These are phyloP conservation scores for Cytospora piceicola DNA, from an alignment of 2,329 filamentous ascomycete species.

Conservation along the genomic window DNA sequence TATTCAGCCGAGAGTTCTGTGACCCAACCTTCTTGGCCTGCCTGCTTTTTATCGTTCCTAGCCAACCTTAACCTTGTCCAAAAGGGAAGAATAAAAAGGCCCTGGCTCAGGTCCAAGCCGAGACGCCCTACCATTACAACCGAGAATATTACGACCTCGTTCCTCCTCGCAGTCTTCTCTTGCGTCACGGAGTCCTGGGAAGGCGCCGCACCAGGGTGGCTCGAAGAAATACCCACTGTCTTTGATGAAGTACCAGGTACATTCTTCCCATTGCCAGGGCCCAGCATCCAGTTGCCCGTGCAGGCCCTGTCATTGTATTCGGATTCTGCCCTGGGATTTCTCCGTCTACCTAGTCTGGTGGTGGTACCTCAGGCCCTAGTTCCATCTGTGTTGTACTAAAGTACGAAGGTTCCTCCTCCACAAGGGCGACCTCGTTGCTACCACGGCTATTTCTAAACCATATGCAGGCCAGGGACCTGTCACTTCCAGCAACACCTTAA, in stretches of 20 bases:
- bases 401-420: slow-evolving; percentile 43
- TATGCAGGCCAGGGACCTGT: slow-evolving; percentile 48
- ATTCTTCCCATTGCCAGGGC: slow-evolving; percentile 32
- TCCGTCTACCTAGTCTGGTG: slow-evolving; percentile 45
- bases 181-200: slow-evolving; percentile 42
- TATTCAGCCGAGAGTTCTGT: slow-evolving; percentile 54
- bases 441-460: slow-evolving; percentile 45
- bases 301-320: slow-evolving; percentile 47
- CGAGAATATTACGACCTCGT: slow-evolving; percentile 31
- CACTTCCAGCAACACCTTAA: slow-evolving; percentile 44
- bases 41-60: slow-evolving; percentile 40
- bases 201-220: slow-evolving; percentile 39
- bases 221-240: slow-evolving; percentile 45
- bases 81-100: slow-evolving; percentile 8
- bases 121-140: slow-evolving; percentile 24
- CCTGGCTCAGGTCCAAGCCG: slow-evolving; percentile 42
- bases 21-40: slow-evolving; percentile 44
- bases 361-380: slow-evolving; percentile 52
- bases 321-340: slow-evolving; percentile 52
- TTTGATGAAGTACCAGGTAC: slow-evolving; percentile 47
- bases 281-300: slow-evolving; percentile 41
- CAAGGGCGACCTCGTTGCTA: slow-evolving; percentile 44
- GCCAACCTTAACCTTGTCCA: slow-evolving; percentile 32
- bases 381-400: slow-evolving; percentile 51
- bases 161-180: slow-evolving; percentile 42